A percentile compares a stretch with the other conserved stretches of the same genome.
Conservation (phyloP, 2,329 filamentous ascomycete species). For the Leptodontidium sp. region DNA sequence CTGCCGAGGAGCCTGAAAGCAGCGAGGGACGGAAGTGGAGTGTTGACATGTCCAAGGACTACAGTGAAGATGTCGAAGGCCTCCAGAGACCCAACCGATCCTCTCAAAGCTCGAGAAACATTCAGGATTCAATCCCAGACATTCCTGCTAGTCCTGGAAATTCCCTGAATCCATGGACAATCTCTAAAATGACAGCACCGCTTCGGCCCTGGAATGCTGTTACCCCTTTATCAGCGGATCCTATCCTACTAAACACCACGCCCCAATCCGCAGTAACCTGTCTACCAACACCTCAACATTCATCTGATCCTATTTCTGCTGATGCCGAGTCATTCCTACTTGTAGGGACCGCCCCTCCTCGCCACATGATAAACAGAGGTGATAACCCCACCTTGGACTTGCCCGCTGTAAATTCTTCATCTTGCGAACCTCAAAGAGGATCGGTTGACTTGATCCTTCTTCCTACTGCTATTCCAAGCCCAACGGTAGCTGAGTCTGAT, state of each 20-base stretch:
- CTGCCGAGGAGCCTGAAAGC: not conserved
- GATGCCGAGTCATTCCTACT: slow-evolving; percentile 10
- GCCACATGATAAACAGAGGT: slow-evolving; percentile 16
- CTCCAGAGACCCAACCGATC: slow-evolving; percentile 2
- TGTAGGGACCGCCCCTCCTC: not conserved
- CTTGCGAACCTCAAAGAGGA: not conserved
- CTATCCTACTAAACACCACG: not conserved
- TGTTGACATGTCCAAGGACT: slow-evolving; percentile 54
- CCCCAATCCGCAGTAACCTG: not conserved
- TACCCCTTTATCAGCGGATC: not conserved
- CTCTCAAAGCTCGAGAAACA: slow-evolving; percentile 6
- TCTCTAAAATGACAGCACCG: slow-evolving; percentile 50
- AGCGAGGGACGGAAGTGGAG: slow-evolving; percentile 44
- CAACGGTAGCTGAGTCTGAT: slow-evolving; percentile 16
- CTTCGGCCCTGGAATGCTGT: slow-evolving; percentile 18
- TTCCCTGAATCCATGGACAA: slow-evolving; percentile 51
- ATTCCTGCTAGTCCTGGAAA: slow-evolving; percentile 4
- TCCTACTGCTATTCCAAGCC: not conserved
- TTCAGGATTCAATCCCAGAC: not conserved
- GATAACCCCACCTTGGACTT: slow-evolving; percentile 20
- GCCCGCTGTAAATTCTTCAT: not conserved
- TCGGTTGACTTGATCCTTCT: not conserved
- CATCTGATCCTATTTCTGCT: slow-evolving; percentile 26
- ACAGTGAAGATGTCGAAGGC: slow-evolving; percentile 54
- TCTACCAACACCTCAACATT: slow-evolving; percentile 32